Conservation (phyloP, 345 rosid genomes). For the Salix viminalis region DNA sequence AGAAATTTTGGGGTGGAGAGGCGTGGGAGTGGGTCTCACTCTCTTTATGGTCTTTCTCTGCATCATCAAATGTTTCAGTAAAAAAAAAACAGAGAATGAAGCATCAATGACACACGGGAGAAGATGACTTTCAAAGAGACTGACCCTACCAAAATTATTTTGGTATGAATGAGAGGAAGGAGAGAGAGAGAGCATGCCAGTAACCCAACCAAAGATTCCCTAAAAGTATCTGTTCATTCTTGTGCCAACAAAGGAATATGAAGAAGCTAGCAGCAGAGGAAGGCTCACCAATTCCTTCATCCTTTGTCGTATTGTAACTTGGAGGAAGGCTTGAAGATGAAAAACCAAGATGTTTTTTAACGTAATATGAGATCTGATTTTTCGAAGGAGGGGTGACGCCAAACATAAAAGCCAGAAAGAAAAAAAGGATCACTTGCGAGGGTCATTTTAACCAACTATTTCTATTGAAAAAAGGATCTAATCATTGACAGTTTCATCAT, state of each 20-base stretch:
- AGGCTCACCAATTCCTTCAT: neutral
- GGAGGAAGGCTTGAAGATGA: neutral
- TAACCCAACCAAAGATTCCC: no score
- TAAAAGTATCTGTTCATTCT: neutral
- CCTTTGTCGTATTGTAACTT: neutral
- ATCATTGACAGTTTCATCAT: neutral
- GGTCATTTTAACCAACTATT: neutral
- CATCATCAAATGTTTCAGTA: constrained; percentile 10
- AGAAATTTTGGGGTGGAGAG: neutral
- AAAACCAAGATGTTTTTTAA: neutral
- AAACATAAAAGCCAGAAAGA: neutral
- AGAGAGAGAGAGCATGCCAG: neutral
- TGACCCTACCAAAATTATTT: constrained; percentile 22
- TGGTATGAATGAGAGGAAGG: constrained; percentile 3
- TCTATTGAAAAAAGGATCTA: neutral
- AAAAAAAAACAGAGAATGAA: constrained; percentile 15
- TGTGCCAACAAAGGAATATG: neutral
- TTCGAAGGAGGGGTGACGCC: neutral
- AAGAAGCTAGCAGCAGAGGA: neutral
- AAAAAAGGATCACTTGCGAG: neutral
- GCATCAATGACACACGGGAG: constrained; percentile 33
- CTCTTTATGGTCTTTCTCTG: constrained; percentile 24
- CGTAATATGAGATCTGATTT: neutral
- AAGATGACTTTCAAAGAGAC: constrained; percentile 8
- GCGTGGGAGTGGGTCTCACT: constrained; percentile 18